A percentile compares a stretch with the other conserved stretches of the same genome.
phyloP scores from a whole-genome alignment of 768 basidiomycete genomes.

The Mycena floridula region DNA sequence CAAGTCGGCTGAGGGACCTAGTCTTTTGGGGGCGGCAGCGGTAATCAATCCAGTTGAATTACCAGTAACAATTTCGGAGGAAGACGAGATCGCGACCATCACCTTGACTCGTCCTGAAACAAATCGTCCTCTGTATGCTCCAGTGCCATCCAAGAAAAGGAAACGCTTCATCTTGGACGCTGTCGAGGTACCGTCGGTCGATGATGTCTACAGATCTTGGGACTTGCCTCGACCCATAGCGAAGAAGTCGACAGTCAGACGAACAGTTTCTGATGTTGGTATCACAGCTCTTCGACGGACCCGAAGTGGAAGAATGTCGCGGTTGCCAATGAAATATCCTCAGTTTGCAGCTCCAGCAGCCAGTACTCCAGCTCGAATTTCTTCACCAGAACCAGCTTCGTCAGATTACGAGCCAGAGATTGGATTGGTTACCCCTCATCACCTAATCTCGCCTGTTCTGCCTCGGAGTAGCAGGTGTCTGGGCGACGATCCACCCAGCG shows the following conservation, averaged over 20 bases:
- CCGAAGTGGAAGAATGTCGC: not conserved
- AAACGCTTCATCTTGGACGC: conserved; percentile 46
- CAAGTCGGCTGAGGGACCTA: too few species aligned
- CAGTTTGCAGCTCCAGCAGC: not conserved
- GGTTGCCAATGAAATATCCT: not conserved
- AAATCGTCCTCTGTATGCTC: not conserved
- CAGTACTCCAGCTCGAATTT: not conserved
- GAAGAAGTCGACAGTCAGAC: not conserved
- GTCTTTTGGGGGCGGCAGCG: too few species aligned
- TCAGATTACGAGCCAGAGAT: conserved; percentile 63
- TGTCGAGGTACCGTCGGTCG: conserved; percentile 40
- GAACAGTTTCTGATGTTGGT: not conserved
- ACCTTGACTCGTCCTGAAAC: not conserved
- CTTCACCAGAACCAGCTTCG: conserved; percentile 25
- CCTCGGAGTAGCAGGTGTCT: conserved; percentile 26
- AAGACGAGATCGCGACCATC: conserved; percentile 9
- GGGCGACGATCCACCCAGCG: conserved; percentile 35
- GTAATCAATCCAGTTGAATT: conserved; percentile 11
- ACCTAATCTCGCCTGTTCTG: conserved; percentile 55
- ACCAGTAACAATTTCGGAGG: too few species aligned
- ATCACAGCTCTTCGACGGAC: not conserved
- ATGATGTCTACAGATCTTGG: not conserved
- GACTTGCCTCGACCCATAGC: not conserved
- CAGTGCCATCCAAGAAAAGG: conserved; percentile 10
- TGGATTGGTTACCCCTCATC: conserved; percentile 67